These are phyloP conservation scores for Ceratobasidium sp. DNA, from an alignment of 1,284 basidiomycete species.

Conservation along the genomic window DNA sequence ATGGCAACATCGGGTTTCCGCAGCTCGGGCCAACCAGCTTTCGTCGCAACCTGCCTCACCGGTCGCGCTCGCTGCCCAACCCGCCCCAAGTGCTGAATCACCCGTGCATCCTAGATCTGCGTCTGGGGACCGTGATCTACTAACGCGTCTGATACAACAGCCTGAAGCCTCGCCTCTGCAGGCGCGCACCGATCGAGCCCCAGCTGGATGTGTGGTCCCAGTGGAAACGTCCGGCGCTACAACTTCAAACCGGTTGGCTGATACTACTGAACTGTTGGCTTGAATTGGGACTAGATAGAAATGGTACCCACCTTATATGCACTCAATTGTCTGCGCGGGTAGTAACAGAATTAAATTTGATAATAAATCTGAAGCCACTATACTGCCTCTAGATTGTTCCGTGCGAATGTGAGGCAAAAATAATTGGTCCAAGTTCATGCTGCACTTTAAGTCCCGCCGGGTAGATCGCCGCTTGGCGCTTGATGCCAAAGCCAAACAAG, in stretches of 20 bases:
- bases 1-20: neutral
- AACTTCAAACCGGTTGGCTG: neutral
- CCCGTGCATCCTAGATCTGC: neutral
- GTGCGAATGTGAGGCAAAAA: too few species aligned
- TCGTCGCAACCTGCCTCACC: slow-evolving; percentile 10
- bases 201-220: neutral
- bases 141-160: neutral
- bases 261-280: too few species aligned
- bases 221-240: neutral
- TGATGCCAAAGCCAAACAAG: too few species aligned
- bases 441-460: too few species aligned
- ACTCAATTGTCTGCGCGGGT: too few species aligned
- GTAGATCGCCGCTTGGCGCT: too few species aligned
- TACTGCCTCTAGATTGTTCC: too few species aligned
- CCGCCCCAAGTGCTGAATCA: neutral
- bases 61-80: neutral
- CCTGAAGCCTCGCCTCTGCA: neutral
- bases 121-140: neutral
- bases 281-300: too few species aligned
- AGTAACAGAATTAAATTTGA: too few species aligned
- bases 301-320: too few species aligned
- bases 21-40: neutral
- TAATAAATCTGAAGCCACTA: too few species aligned
- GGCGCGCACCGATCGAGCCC: neutral
- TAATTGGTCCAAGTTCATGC: too few species aligned